phyloP scores from a whole-genome alignment of 2,329 filamentous ascomycete species.

The Cercospora berteroae region DNA sequence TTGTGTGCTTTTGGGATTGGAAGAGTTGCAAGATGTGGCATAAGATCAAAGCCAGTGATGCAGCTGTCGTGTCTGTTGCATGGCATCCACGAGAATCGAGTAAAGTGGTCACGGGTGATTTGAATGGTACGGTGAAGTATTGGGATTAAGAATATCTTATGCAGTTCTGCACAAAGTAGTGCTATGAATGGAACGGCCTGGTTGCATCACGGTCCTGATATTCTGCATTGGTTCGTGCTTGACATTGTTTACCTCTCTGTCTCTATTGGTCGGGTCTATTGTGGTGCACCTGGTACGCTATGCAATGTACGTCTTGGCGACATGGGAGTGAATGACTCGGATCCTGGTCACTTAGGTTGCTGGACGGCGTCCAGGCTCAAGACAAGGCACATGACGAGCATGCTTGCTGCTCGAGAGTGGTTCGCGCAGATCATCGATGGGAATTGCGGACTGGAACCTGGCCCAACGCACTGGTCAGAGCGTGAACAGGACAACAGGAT shows the following conservation, averaged over 20 bases:
- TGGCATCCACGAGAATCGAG: slow-evolving; percentile 98
- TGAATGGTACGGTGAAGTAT: slow-evolving; percentile 85
- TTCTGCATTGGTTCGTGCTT: not conserved
- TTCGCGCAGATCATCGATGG: not conserved
- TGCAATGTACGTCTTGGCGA: not conserved
- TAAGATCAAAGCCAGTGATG: slow-evolving; percentile 83
- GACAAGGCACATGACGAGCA: not conserved
- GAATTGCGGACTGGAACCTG: not conserved
- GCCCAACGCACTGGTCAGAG: not conserved
- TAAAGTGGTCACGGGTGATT: slow-evolving; percentile 85
- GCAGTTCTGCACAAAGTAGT: not conserved
- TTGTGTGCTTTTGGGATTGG: slow-evolving; percentile 97
- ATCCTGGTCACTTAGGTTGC: slow-evolving; percentile 4
- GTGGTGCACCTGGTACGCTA: not conserved
- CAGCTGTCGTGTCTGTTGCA: slow-evolving; percentile 78
- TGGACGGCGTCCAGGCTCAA: not conserved
- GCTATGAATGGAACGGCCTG: not conserved
- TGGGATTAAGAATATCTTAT: slow-evolving; percentile 68
- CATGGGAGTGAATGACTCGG: slow-evolving; percentile 1
- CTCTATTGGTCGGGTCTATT: not conserved
- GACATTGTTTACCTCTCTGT: not conserved
- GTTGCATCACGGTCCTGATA: not conserved
- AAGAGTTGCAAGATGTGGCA: slow-evolving; percentile 99
- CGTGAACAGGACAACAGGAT: not conserved
- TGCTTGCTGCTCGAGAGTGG: not conserved